These are phyloP conservation scores for Syzygium aqueum DNA, from an alignment of 345 rosid genomes.

Conservation along the genomic window DNA sequence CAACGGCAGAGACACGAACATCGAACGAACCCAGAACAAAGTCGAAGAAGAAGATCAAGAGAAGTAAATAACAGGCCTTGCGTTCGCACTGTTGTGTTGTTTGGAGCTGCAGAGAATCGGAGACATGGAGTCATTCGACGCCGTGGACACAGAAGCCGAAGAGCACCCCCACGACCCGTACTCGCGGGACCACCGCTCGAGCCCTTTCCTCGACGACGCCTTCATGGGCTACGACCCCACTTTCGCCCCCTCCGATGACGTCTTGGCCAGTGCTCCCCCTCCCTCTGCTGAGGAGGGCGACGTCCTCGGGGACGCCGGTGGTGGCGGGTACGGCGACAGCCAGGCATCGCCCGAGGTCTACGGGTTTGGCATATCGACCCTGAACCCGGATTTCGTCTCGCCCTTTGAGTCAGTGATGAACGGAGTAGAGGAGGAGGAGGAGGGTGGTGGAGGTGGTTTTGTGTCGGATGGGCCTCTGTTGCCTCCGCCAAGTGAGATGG, in stretches of 20 bases:
- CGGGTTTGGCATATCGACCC: slow-evolving; percentile 27
- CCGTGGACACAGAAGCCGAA: neutral
- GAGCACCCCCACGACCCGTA: neutral
- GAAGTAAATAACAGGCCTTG: neutral
- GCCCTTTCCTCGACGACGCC: neutral
- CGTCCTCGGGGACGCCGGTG: neutral
- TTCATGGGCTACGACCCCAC: slow-evolving; percentile 5
- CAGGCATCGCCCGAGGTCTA: slow-evolving; percentile 34
- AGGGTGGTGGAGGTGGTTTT: slow-evolving; percentile 20
- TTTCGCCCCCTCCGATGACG: slow-evolving; percentile 18
- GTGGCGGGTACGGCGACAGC: slow-evolving; percentile 10
- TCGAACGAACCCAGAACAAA: neutral
- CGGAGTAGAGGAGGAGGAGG: slow-evolving; percentile 4
- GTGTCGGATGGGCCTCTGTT: slow-evolving; percentile 38
- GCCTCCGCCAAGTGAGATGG: slow-evolving; percentile 59
- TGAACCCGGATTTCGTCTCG: slow-evolving; percentile 29
- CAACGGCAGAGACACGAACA: neutral
- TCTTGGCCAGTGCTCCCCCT: slow-evolving; percentile 12
- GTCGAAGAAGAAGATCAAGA: neutral
- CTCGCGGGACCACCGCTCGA: neutral
- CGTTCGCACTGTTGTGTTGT: neutral
- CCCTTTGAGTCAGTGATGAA: slow-evolving; percentile 21
- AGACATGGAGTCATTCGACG: slow-evolving; percentile 6
- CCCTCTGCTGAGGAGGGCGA: neutral
- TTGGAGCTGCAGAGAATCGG: neutral